Conservation (phyloP, 1,284 basidiomycete species). For the Tilletia walkeri region DNA sequence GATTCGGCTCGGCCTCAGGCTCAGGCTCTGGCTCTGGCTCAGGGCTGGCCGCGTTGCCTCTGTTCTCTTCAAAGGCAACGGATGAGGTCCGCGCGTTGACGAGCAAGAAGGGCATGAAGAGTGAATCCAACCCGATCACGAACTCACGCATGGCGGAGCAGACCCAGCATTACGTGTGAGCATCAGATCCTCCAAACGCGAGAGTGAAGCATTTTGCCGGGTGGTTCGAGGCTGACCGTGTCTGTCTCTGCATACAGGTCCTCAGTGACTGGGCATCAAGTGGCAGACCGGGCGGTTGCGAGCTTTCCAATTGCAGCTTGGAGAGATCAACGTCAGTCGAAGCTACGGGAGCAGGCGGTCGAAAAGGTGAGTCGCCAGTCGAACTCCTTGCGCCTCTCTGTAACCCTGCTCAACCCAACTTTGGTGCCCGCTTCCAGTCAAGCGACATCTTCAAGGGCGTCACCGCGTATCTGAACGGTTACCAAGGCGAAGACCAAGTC, state of each 20-base stretch:
- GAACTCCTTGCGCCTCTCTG: too few relatives aligned
- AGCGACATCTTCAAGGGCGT: slow-evolving; percentile 13
- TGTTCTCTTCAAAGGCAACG: slow-evolving; percentile 5
- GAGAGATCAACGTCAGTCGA: slow-evolving; percentile 6
- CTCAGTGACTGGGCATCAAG: slow-evolving; percentile 7
- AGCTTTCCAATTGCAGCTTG: neutral
- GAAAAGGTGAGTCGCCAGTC: neutral
- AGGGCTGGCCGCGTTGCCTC: neutral
- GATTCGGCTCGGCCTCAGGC: too few relatives aligned
- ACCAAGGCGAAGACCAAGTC: slow-evolving; percentile 5
- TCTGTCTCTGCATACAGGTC: neutral
- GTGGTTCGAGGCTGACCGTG: neutral
- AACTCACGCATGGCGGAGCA: slow-evolving; percentile 4
- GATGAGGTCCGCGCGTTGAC: slow-evolving; percentile 6
- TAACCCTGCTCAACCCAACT: too few relatives aligned
- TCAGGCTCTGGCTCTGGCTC: neutral
- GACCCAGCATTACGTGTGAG: slow-evolving; percentile 15
- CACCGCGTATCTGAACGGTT: slow-evolving; percentile 9
- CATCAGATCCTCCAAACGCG: neutral
- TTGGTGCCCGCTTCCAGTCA: neutral
- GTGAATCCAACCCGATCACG: slow-evolving; percentile 7
- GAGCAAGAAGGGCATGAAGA: slow-evolving; percentile 12
- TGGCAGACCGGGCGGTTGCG: neutral
- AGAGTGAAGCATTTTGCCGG: neutral
- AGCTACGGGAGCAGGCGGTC: slow-evolving; percentile 12